phyloP scores from a whole-genome alignment of 2,329 filamentous ascomycete species.

The Diaporthe nobilis region DNA sequence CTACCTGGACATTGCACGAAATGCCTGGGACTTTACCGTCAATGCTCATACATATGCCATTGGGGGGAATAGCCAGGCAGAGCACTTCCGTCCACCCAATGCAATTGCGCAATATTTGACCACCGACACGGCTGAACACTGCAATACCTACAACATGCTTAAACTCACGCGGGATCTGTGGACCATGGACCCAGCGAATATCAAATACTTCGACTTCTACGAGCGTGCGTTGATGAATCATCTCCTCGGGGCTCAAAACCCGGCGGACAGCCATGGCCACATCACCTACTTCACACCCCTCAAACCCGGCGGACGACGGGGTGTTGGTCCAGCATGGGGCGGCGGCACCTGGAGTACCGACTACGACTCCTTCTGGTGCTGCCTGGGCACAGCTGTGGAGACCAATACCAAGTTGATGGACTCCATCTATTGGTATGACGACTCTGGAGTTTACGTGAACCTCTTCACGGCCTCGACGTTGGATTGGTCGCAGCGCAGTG shows the following conservation, averaged over 20 bases:
- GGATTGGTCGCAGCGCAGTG: conserved; percentile 57
- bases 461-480: conserved; percentile 63
- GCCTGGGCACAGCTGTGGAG: conserved; percentile 65
- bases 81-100: conserved; percentile 64
- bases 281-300: conserved; percentile 68
- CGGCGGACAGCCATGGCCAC: conserved; percentile 60
- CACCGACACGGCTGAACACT: conserved; percentile 64
- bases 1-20: conserved; percentile 63
- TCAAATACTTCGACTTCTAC: conserved; percentile 67
- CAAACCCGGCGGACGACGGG: conserved; percentile 61
- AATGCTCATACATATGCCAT: conserved; percentile 65
- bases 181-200: conserved; percentile 56
- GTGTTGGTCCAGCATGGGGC: conserved; percentile 67
- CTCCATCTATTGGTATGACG: conserved; percentile 64
- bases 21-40: conserved; percentile 64
- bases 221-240: conserved; percentile 66
- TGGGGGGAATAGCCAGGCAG: conserved; percentile 66
- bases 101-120: conserved; percentile 60
- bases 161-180: conserved; percentile 68
- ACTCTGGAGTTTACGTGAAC: conserved; percentile 61
- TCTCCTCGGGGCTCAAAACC: conserved; percentile 64
- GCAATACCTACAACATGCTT: conserved; percentile 71
- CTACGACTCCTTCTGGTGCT: conserved; percentile 68
- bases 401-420: conserved; percentile 68
- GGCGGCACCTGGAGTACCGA: conserved; percentile 69